A percentile compares a stretch with the other conserved stretches of the same genome.
Conservation (phyloP, 768 basidiomycete genomes). For the Ephemerocybe angulata region DNA sequence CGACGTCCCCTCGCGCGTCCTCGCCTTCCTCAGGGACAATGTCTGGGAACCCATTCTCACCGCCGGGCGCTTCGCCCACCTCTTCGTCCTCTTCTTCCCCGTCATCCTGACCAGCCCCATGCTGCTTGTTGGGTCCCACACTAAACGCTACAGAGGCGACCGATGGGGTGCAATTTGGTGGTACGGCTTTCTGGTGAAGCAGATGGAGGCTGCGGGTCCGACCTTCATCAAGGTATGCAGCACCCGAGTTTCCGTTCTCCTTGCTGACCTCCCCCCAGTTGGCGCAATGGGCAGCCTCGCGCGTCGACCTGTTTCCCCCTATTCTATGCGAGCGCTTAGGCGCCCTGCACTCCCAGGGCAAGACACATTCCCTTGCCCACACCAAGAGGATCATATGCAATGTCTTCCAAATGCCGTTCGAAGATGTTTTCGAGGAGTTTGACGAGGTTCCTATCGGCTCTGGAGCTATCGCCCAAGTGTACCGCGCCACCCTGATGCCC, state of each 20-base stretch:
- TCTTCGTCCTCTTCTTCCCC: slow-evolving; percentile 82
- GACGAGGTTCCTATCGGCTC: slow-evolving; percentile 87
- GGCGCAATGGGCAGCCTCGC: slow-evolving; percentile 97
- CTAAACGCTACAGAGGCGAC: slow-evolving; percentile 60
- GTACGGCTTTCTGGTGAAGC: slow-evolving; percentile 83
- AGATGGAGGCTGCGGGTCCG: slow-evolving; percentile 94
- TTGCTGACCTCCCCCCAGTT: slow-evolving; percentile 46
- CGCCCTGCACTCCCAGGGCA: slow-evolving; percentile 83
- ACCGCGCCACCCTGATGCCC: slow-evolving; percentile 79
- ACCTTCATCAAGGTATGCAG: slow-evolving; percentile 87
- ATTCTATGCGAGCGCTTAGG: slow-evolving; percentile 82
- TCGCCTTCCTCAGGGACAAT: slow-evolving; percentile 46
- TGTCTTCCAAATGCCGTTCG: slow-evolving; percentile 80
- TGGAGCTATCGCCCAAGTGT: slow-evolving; percentile 98
- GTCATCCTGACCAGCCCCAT: slow-evolving; percentile 83
- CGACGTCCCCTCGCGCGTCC: slow-evolving; percentile 42
- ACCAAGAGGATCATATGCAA: slow-evolving; percentile 78
- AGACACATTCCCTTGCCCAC: slow-evolving; percentile 73
- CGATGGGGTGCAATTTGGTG: slow-evolving; percentile 96
- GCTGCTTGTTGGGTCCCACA: slow-evolving; percentile 64
- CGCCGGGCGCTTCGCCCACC: slow-evolving; percentile 74
- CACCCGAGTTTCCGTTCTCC: slow-evolving; percentile 3
- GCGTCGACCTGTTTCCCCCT: slow-evolving; percentile 89
- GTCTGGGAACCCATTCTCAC: slow-evolving; percentile 88
- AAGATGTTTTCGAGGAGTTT: slow-evolving; percentile 89